A percentile compares a stretch with the other conserved stretches of the same genome.
Evolutionary conservation across 805 yeast genomes (phyloP).

Genomic region (Kazachstania bromeliacearum): DNA sequence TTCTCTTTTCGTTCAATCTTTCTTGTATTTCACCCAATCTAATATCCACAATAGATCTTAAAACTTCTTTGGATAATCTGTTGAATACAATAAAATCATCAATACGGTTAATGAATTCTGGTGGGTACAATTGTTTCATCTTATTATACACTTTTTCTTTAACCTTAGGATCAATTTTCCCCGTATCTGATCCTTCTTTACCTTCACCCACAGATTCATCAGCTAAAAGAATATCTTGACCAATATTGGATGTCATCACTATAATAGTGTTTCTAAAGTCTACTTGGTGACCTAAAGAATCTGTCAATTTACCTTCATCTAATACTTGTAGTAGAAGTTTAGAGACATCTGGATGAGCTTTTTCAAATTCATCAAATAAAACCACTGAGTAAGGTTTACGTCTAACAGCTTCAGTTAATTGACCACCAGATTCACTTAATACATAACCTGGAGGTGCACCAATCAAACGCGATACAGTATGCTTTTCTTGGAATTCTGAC

Average conservation of each 20-base stretch:
- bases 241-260: constrained; percentile 94
- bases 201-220: constrained; percentile 48
- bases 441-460: constrained; percentile 99
- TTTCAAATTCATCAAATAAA: constrained; percentile 91
- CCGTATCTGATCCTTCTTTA: constrained; percentile 37
- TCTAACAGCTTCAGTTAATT: constrained; percentile 90
- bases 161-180: constrained; percentile 44
- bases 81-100: constrained; percentile 93
- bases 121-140: constrained; percentile 72
- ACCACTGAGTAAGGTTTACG: constrained; percentile 92
- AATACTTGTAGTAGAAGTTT: constrained; percentile 83
- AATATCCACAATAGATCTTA: constrained; percentile 75
- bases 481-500: constrained; percentile 97
- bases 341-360: constrained; percentile 93
- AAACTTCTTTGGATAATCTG: constrained; percentile 67
- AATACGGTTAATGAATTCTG: constrained; percentile 89
- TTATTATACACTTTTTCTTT: constrained; percentile 54
- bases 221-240: constrained; percentile 75
- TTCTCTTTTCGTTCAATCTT: constrained; percentile 70
- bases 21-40: constrained; percentile 74
- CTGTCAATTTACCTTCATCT: constrained; percentile 92
- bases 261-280: constrained; percentile 92
- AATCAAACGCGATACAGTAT: constrained; percentile 78
- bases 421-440: constrained; percentile 89
- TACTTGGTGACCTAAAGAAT: constrained; percentile 87